Evolutionary conservation across 805 yeast species (phyloP).

Genomic region (Pichia nanzhaoensis): DNA sequence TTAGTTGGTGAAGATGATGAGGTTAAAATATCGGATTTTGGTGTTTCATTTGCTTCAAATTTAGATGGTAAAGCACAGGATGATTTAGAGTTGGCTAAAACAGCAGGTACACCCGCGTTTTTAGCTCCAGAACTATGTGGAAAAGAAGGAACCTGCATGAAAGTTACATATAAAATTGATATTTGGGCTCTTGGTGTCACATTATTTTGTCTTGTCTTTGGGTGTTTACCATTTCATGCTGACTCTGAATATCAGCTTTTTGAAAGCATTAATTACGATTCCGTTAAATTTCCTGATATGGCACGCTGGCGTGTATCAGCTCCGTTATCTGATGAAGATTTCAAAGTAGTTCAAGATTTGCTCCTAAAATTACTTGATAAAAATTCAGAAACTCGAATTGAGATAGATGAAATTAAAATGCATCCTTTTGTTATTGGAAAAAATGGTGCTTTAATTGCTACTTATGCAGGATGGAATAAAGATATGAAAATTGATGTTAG

Average conservation of each 20-base stretch:
- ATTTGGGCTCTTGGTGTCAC: conserved; percentile 98
- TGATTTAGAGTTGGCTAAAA: conserved; percentile 84
- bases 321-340: conserved; percentile 20
- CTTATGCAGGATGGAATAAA: conserved; percentile 24
- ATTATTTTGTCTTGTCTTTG: conserved; percentile 78
- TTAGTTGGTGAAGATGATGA: conserved; percentile 60
- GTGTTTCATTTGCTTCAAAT: conserved; percentile 71
- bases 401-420: conserved; percentile 61
- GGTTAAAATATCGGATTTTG: conserved; percentile 95
- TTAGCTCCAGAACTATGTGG: conserved; percentile 90
- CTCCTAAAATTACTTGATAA: conserved; percentile 57
- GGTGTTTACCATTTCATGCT: conserved; percentile 83
- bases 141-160: conserved; percentile 42
- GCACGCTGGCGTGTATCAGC: conserved; percentile 24
- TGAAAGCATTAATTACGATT: conserved; percentile 65
- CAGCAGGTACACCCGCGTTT: conserved; percentile 97
- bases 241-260: conserved; percentile 82
- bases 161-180: conserved; percentile 77
- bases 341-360: conserved; percentile 48
- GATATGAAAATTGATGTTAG: conserved; percentile 49
- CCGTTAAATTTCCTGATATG: conserved; percentile 49
- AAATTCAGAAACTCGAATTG: conserved; percentile 61
- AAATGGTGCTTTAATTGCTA: conserved; percentile 25
- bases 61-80: conserved; percentile 50
- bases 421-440: conserved; percentile 54